phyloP scores from a whole-genome alignment of 768 basidiomycete genomes.

The Lyophyllum semitale region DNA sequence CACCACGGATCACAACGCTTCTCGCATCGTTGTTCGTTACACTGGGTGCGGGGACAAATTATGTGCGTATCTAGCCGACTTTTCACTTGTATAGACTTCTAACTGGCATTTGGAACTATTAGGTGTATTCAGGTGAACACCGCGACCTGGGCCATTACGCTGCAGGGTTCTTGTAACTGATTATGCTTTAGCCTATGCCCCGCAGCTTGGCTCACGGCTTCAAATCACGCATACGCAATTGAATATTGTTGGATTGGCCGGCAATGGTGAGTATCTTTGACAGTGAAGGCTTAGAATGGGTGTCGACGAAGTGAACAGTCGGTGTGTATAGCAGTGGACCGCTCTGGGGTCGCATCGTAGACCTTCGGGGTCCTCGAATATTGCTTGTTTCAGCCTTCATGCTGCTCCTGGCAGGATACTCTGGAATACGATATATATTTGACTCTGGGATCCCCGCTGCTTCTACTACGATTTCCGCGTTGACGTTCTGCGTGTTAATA shows the following conservation, averaged over 20 bases:
- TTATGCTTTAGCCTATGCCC: constrained; percentile 66
- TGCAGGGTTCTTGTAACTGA: not conserved
- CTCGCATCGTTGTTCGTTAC: constrained; percentile 60
- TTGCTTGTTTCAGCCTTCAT: constrained; percentile 61
- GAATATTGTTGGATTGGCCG: constrained; percentile 80
- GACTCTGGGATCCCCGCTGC: constrained; percentile 1
- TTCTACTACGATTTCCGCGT: constrained; percentile 52
- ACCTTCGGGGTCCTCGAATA: constrained; percentile 69
- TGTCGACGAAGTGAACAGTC: constrained; percentile 38
- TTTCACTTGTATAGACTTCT: not conserved
- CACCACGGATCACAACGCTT: constrained; percentile 48
- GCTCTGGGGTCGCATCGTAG: constrained; percentile 78
- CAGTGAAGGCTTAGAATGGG: not conserved
- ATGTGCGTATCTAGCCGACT: constrained; percentile 48
- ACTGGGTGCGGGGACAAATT: constrained; percentile 71
- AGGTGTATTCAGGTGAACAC: constrained; percentile 46
- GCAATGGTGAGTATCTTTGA: constrained; percentile 50
- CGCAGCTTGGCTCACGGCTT: constrained; percentile 80
- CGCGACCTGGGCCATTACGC: not conserved
- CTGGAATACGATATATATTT: constrained; percentile 64
- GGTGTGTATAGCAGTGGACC: constrained; percentile 81
- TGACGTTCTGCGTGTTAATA: constrained; percentile 53
- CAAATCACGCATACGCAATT: constrained; percentile 77
- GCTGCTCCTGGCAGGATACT: constrained; percentile 70
- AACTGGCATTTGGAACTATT: not conserved